phyloP scores from a whole-genome alignment of 768 basidiomycete species.

The Roridomyces roridus region DNA sequence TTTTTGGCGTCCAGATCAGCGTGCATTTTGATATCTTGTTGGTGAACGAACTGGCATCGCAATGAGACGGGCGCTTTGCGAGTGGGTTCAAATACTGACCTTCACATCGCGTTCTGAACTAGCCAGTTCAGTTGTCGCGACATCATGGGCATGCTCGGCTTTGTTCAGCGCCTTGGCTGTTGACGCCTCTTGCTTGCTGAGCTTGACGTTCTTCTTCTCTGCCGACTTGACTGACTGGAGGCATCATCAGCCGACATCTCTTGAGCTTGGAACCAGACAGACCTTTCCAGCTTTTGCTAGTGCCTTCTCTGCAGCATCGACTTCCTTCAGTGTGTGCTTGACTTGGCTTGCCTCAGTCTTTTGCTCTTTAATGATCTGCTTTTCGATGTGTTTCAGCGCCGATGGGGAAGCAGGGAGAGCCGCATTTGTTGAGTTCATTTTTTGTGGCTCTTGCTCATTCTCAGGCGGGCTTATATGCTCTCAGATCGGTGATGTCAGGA shows the following conservation, averaged over 20 bases:
- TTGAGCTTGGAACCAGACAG: background rate
- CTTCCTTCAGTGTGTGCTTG: constrained; percentile 50
- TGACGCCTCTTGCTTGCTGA: constrained; percentile 50
- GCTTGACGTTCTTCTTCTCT: constrained; percentile 48
- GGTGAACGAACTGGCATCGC: constrained; percentile 30
- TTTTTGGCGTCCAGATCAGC: constrained; percentile 26
- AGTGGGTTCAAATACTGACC: too few relatives aligned
- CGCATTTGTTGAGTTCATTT: constrained; percentile 26
- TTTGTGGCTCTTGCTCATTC: background rate
- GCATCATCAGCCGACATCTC: background rate
- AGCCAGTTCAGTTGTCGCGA: constrained; percentile 41
- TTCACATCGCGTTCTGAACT: constrained; percentile 45
- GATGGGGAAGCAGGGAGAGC: constrained; percentile 21
- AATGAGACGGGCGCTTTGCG: too few relatives aligned
- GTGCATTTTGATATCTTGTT: constrained; percentile 27
- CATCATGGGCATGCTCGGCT: constrained; percentile 52
- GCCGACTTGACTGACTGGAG: constrained; percentile 52
- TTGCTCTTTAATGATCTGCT: constrained; percentile 44
- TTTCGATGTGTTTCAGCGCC: constrained; percentile 46
- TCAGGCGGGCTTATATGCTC: background rate
- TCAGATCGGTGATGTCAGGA: too few relatives aligned
- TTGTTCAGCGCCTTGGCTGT: constrained; percentile 51
- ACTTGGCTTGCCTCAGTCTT: constrained; percentile 49
- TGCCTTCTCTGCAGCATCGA: constrained; percentile 51
- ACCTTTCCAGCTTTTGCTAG: constrained; percentile 52